Percentiles rank a stretch among this genome's conserved stretches.
These are phyloP conservation scores for Auricularia auricula-judae DNA, from an alignment of 768 basidiomycete genomes.

Conservation along the genomic window DNA sequence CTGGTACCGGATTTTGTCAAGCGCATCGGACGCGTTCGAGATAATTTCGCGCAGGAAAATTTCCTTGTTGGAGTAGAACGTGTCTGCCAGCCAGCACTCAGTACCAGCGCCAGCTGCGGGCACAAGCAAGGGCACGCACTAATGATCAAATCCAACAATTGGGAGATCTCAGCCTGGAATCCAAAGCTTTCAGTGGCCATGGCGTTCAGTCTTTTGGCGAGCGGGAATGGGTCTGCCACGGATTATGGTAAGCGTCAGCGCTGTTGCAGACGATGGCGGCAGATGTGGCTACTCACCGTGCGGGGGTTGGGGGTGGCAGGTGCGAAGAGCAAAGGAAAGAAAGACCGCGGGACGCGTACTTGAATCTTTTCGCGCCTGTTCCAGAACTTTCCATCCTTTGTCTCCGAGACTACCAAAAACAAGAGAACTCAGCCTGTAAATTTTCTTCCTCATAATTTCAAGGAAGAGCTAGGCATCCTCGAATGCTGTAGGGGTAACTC, in stretches of 20 bases:
- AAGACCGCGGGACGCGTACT: background rate
- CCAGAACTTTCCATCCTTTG: background rate
- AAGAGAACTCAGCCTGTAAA: too few relatives aligned
- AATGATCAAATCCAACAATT: slow-evolving; percentile 97
- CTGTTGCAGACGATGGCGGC: background rate
- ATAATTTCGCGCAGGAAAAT: slow-evolving; percentile 99
- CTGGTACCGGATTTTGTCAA: slow-evolving; percentile 97
- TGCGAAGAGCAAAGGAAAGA: too few relatives aligned
- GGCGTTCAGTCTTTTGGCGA: slow-evolving; percentile 1
- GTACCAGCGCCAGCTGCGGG: slow-evolving; percentile 4
- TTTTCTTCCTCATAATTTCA: too few relatives aligned
- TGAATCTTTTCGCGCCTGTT: background rate
- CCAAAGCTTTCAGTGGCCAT: slow-evolving; percentile 66
- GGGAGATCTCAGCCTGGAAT: slow-evolving; percentile 99
- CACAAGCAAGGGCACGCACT: slow-evolving; percentile 38
- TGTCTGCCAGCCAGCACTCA: slow-evolving; percentile 44
- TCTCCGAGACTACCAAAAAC: too few relatives aligned
- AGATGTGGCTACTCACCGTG: background rate
- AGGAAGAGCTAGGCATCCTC: too few relatives aligned
- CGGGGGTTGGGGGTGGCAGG: background rate
- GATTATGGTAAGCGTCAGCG: background rate
- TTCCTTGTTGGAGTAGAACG: slow-evolving; percentile 99
- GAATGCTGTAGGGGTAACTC: too few relatives aligned
- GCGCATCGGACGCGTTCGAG: slow-evolving; percentile 94
- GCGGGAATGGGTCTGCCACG: background rate